Conservation (phyloP, 441 rosid genomes). For the Pelargonium citronellum region DNA sequence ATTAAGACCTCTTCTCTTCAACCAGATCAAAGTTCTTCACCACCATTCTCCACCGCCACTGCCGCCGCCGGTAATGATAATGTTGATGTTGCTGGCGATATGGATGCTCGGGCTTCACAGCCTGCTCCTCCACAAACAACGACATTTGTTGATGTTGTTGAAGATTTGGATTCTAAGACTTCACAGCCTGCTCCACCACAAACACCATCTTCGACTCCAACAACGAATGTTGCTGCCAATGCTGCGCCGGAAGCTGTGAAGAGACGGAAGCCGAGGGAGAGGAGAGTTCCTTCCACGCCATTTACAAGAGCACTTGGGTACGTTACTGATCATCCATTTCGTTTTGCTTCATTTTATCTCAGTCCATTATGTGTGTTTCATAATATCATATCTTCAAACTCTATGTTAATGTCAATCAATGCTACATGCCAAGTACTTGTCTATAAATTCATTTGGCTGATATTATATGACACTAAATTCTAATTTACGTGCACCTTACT, state of each 20-base stretch:
- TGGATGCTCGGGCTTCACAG: no score
- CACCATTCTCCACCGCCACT: not conserved
- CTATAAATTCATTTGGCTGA: not conserved
- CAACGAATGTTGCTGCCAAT: slow-evolving; percentile 7
- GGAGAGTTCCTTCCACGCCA: slow-evolving; percentile 88
- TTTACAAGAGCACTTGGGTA: slow-evolving; percentile 84
- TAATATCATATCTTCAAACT: no score
- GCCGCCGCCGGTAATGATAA: no score
- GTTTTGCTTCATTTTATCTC: not conserved
- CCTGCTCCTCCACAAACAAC: no score
- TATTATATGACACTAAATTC: not conserved
- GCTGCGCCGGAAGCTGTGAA: slow-evolving; percentile 26
- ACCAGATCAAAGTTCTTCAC: not conserved
- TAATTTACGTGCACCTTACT: slow-evolving; percentile 23
- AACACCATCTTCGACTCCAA: not conserved
- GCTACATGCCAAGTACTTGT: not conserved
- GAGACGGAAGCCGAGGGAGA: slow-evolving; percentile 76
- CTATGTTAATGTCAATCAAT: not conserved
- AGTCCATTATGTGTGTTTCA: no score
- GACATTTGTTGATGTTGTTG: not conserved
- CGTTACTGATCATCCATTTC: not conserved
- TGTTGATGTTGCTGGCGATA: no score
- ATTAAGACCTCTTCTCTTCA: not conserved
- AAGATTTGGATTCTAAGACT: not conserved
- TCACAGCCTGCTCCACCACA: not conserved